A percentile compares a stretch with the other conserved stretches of the same genome.
Conservation (phyloP, 345 rosid genomes). For the Kernera saxatilis region DNA sequence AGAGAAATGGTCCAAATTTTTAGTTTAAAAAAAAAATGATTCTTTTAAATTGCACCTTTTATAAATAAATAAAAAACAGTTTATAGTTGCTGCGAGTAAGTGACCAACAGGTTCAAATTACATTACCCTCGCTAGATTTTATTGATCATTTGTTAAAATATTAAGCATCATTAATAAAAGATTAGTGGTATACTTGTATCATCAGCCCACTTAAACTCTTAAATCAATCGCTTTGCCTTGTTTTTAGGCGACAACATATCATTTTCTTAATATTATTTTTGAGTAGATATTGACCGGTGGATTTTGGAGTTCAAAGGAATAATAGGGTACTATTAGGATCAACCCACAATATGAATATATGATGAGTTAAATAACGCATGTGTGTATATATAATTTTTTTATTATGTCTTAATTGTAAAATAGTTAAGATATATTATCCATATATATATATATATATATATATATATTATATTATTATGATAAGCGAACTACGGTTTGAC, state of each 20-base stretch:
- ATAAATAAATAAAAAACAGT: not conserved
- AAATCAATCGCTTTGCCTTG: constrained; percentile 28
- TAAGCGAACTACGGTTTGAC: constrained; percentile 34
- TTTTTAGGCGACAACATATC: constrained; percentile 37
- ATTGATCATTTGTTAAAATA: not conserved
- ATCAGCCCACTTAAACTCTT: constrained; percentile 25
- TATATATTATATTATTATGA: too few relatives aligned
- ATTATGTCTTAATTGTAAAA: not conserved
- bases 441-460: too few relatives aligned
- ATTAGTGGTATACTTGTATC: constrained; percentile 1
- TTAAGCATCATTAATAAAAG: not conserved
- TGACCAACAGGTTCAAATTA: not conserved
- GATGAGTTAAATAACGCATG: constrained; percentile 5
- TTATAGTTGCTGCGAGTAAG: not conserved
- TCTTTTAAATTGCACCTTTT: not conserved
- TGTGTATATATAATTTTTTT: not conserved
- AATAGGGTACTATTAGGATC: constrained; percentile 8
- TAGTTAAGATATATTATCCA: not conserved
- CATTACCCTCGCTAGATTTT: not conserved
- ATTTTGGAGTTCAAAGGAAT: not conserved
- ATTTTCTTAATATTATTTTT: constrained; percentile 15
- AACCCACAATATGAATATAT: not conserved
- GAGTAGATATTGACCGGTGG: constrained; percentile 24
- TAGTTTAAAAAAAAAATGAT: not conserved
- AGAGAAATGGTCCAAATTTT: too few relatives aligned